Base-by-base conservation (phyloP, 768 basidiomycete species). In the Phlebiopsis gigantea region DNA sequence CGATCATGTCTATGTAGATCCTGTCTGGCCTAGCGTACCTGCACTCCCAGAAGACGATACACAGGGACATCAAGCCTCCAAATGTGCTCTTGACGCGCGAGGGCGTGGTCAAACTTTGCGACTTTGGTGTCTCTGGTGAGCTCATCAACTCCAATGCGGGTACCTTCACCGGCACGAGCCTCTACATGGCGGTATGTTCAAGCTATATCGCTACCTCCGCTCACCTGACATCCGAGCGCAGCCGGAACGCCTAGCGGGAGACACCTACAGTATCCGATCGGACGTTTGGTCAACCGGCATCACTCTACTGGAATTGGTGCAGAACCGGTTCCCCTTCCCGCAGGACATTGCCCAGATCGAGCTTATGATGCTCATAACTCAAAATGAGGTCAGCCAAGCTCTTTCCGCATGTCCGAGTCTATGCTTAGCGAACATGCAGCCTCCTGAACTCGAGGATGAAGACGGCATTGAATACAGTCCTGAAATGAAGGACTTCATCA, bases 271-370 rank as follows among this genome's bases (percentile, higher is more conserved):
- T 29, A 96, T 97, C 65, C 85, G 92, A 56, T 92, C 95, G 34
- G 95, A 99, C 69, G 95, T 99, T 22, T 99, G 97, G 97, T 98
- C 95, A 0, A 88, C 93, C 14, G 97, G 96, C 22, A 88, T 99
- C 45, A 90, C 94, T 0, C 79, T 99, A 30, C 80, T 98, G 63
- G 97, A 98, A 72, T 82, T 99, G 22, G 90, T 95, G 5, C 83
- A 91, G 66, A 97, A 96, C 65, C 84, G 89, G 42, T 98, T 97
- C 77, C 97, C 97, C 9, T 98, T 97, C 75, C 90, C 94, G 2
- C 84, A 81, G 34, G 93, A 97, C 67, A 77, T 97, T 26, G 85
- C 91, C 5, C 85, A 92, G n/a, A 96, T 98, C 69, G 96, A 98
- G 67, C 77, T 98, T 53, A 84, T 98, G 75, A 87, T 92, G 72